Percentiles rank a stretch among this genome's conserved stretches.
Conservation (phyloP, 768 basidiomycete genomes). For the Tylopilus cervinicoccineus region DNA sequence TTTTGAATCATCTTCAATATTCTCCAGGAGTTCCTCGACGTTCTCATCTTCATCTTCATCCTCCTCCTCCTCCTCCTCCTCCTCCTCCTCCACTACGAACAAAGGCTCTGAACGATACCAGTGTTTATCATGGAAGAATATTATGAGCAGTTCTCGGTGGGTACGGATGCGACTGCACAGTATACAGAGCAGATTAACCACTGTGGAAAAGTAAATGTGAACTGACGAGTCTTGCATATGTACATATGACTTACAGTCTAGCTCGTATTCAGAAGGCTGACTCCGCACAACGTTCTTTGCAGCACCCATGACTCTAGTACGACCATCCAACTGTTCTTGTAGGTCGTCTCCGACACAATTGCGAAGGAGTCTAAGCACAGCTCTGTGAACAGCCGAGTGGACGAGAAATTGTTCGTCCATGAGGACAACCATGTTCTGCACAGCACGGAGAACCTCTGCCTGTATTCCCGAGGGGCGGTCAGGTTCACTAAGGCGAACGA, state of each 20-base stretch:
- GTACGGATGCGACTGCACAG: constrained; percentile 90
- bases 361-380: constrained; percentile 78
- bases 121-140: constrained; percentile 95
- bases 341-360: constrained; percentile 91
- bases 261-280: constrained; percentile 84
- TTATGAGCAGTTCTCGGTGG: constrained; percentile 86
- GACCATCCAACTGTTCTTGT: constrained; percentile 82
- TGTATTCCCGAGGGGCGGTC: constrained; percentile 90
- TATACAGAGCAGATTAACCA: constrained; percentile 90
- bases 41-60: constrained; percentile 51
- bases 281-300: constrained; percentile 64
- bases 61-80: too few relatives aligned
- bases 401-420: constrained; percentile 93
- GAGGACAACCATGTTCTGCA: constrained; percentile 87
- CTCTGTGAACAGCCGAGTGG: constrained; percentile 86
- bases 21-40: constrained; percentile 14
- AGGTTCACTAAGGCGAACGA: constrained; percentile 80
- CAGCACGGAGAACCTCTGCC: constrained; percentile 79
- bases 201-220: constrained; percentile 36
- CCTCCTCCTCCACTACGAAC: constrained; percentile 72
- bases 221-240: neutral
- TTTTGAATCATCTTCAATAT: constrained; percentile 8
- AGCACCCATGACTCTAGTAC: constrained; percentile 74
- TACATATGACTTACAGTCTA: constrained; percentile 62
- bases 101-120: constrained; percentile 78